Evolutionary conservation across 768 basidiomycete genomes (phyloP).

Genomic region (Pleurotus platypus): DNA sequence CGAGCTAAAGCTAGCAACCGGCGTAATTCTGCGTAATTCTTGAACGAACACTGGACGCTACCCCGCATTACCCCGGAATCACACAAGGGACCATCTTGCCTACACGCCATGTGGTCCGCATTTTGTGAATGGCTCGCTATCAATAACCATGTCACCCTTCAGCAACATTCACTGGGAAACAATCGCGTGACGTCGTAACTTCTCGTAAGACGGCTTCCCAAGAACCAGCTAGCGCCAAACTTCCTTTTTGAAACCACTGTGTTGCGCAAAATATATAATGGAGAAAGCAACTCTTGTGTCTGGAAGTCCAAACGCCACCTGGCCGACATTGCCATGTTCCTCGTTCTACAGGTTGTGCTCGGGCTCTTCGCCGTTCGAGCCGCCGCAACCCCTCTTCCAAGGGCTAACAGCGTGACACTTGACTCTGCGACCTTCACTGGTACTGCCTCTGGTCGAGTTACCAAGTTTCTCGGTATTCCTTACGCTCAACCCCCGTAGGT

Average conservation of each 20-base stretch:
- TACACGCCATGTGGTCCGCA: background rate
- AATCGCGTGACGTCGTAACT: background rate
- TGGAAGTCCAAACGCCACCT: background rate
- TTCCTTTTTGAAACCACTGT: background rate
- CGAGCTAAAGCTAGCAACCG: no score
- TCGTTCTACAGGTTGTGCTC: background rate
- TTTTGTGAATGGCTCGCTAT: background rate
- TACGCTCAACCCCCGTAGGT: conserved; percentile 58
- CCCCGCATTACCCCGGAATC: background rate
- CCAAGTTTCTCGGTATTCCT: conserved; percentile 50
- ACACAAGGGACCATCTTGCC: background rate
- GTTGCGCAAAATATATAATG: background rate
- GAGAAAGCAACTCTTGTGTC: background rate
- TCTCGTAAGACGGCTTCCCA: background rate
- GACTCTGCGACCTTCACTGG: conserved; percentile 44
- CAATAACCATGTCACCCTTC: background rate
- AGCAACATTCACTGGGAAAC: background rate
- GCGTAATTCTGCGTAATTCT: no score
- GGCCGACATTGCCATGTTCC: background rate
- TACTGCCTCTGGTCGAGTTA: conserved; percentile 21
- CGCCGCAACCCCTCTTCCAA: conserved; percentile 14
- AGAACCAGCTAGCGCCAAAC: background rate
- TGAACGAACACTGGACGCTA: background rate
- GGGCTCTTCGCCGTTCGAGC: background rate
- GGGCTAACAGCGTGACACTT: conserved; percentile 27